Evolutionary conservation across 2,329 filamentous ascomycete genomes (phyloP), one percentile per base, ranked within the genome.

Genomic region (Karstenula rhodostoma): DNA sequence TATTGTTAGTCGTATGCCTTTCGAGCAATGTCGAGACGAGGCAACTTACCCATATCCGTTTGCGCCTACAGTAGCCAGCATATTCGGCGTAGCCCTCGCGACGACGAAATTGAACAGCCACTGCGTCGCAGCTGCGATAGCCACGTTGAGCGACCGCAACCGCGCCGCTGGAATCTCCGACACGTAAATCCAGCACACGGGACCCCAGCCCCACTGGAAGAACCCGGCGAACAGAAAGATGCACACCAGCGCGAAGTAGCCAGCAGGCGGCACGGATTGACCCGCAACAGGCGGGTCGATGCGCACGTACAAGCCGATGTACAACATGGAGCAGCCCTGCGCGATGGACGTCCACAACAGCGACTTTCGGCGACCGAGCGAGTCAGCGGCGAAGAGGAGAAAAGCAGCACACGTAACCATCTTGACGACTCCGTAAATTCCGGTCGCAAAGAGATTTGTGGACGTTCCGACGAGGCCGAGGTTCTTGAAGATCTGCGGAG

Each of bases 91-190:
- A 35, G 87, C 87, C 59, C 87, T 80, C 1, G 89, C 89, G 58
- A 92, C 87, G 10, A 91, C 85, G 62, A 92, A 90, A 72, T 92
- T 92, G 76, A 92, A 91, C 4, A 92, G 76, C 89, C 89, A 91
- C 69, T 92, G 89, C 0, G 87, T 90, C 1, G 86, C 87, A 0
- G 89, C 89, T 0, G 85, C 89, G 49, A 92, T 81, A 1, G 89
- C 85, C 7, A 92, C 89, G 69, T 91, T 91, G 65, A 89, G 78
- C 19, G 86, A 86, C 57, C 90, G 81, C 8, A 92, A 81, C 35
- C 89, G 82, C 0, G 88, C 87, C 7, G 87, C 88, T 0, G 89
- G 89, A 59, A 92, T 91, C 76, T 92, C 89, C 27, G 85, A 85
- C 3, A 90, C 85, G 69, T 91, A 87, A 70, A 91, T 90, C 89